Percentiles rank a stretch among this genome's conserved stretches.
Evolutionary conservation across 805 yeast species (phyloP).

Genomic region (Limtongia smithiae): DNA sequence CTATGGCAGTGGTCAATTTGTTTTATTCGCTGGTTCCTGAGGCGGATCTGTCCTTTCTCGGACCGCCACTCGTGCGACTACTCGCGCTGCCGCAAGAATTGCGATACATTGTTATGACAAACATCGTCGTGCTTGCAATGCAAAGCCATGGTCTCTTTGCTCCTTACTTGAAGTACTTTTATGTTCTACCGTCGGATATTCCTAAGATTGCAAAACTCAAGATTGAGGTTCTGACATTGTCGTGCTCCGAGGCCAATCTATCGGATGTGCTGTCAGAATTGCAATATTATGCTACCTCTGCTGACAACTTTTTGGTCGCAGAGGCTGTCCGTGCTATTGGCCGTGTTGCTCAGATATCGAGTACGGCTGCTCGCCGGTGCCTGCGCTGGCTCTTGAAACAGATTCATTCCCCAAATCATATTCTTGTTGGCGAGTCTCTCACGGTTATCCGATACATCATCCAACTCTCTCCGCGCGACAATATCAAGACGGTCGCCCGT

Average conservation of each 20-base stretch:
- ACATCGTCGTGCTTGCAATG: slow-evolving; percentile 41
- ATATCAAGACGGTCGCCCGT: slow-evolving; percentile 54
- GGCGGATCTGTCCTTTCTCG: slow-evolving; percentile 47
- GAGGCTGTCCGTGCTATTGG: slow-evolving; percentile 63
- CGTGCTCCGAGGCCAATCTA: slow-evolving; percentile 55
- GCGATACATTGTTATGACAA: slow-evolving; percentile 45
- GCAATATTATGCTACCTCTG: slow-evolving; percentile 49
- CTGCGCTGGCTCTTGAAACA: slow-evolving; percentile 62
- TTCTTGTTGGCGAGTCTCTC: slow-evolving; percentile 59
- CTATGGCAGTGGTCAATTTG: slow-evolving; percentile 58
- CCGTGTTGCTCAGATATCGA: slow-evolving; percentile 50
- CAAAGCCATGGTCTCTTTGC: slow-evolving; percentile 36
- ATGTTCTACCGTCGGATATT: slow-evolving; percentile 54
- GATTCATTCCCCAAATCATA: slow-evolving; percentile 38
- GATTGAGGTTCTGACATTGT: slow-evolving; percentile 55
- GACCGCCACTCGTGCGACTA: slow-evolving; percentile 49
- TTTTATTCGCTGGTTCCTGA: slow-evolving; percentile 58
- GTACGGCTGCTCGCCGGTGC: slow-evolving; percentile 51
- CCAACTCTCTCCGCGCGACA: slow-evolving; percentile 55
- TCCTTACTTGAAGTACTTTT: slow-evolving; percentile 41
- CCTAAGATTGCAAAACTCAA: slow-evolving; percentile 48
- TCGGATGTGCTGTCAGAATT: slow-evolving; percentile 56
- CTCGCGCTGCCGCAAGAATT: slow-evolving; percentile 38
- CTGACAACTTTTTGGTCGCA: slow-evolving; percentile 35
- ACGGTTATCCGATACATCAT: slow-evolving; percentile 70